Evolutionary conservation across 129 eudicot species (phyloP), one percentile per base, ranked within the genome.

Genomic region (Mikania micrantha): DNA sequence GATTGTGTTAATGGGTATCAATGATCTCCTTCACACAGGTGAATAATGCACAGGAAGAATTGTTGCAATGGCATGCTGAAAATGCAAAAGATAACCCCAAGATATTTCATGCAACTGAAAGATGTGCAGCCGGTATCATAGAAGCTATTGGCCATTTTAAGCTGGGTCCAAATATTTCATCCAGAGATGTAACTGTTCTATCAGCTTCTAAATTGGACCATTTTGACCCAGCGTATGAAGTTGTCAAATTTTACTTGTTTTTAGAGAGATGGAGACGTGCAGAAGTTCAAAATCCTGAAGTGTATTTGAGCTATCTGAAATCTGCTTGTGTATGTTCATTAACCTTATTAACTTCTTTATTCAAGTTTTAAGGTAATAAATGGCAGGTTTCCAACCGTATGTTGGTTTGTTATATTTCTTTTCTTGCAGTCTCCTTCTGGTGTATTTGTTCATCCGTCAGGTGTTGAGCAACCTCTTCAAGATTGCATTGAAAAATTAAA

Each of bases 1-100:
- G 12, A 15, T 62, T 50, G 22, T 65, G 38, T 64, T 69, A 24
- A 13, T 25, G 45, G 25, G 34, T 31, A 32, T 32, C 15, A 8
- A 35, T 60, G 44, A 8, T 31, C 38, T 48, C 19, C 9, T 9
- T 71, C 41, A 47, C 74, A 69, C 85, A 91, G 95, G 98, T 94
- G 29, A 85, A 86, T 49, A 94, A 94, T 75, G 99, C 99, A 58
- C 99, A 94, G 82, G 99, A 94, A 70, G 99, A 94, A 81, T 78
- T 94, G 80, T 69, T 94, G 80, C 90, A 94, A 74, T 94, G 99
- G 97, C 84, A 89, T 74, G 87, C 85, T 77, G 83, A 77, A 78
- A 83, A 94, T 74, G 93, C 97, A 27, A 87, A 94, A 83, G 76
- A 80, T 73, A 94, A 89, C 81, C 93, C 95, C 38, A 94, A 89